These are phyloP conservation scores for Saprolegnia parasitica DNA, from an alignment of 352 stramenopile genomes.

Conservation along the genomic window DNA sequence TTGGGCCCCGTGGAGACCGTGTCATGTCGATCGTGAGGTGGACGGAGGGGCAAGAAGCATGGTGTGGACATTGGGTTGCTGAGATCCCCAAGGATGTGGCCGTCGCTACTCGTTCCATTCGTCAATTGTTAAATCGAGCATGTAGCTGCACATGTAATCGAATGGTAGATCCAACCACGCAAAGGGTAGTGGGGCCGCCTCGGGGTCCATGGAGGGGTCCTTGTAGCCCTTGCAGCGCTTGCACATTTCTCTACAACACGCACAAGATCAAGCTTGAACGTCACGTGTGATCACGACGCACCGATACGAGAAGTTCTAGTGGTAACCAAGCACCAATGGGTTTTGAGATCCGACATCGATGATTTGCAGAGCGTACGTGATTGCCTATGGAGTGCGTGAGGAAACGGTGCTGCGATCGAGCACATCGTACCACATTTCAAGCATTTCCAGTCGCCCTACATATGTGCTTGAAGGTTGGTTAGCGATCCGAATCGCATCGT, in stretches of 20 bases:
- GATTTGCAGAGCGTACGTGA: slow-evolving; percentile 12
- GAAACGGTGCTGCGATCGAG: neutral
- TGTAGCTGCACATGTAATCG: no score
- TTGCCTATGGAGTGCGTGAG: slow-evolving; percentile 4
- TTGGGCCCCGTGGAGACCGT: no score
- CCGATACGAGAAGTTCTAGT: slow-evolving; percentile 27
- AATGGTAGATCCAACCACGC: no score
- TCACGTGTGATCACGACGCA: neutral
- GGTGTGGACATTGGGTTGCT: no score
- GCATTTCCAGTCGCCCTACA: slow-evolving; percentile 29
- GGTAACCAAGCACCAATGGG: neutral
- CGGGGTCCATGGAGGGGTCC: neutral
- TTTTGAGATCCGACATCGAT: neutral
- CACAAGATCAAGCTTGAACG: neutral
- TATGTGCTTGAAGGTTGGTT: neutral
- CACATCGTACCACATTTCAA: slow-evolving; percentile 17
- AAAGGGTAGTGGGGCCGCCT: no score
- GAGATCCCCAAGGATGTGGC: no score
- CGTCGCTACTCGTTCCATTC: no score
- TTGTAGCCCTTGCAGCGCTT: slow-evolving; percentile 26
- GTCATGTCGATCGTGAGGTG: no score
- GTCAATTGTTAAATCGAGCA: no score
- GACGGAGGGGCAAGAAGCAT: no score
- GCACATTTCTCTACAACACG: slow-evolving; percentile 12
- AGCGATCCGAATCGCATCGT: slow-evolving; percentile 2